Evolutionary conservation across 371 early-diverging fungal genomes (phyloP).

Genomic region (Conidiobolus incongruus): DNA sequence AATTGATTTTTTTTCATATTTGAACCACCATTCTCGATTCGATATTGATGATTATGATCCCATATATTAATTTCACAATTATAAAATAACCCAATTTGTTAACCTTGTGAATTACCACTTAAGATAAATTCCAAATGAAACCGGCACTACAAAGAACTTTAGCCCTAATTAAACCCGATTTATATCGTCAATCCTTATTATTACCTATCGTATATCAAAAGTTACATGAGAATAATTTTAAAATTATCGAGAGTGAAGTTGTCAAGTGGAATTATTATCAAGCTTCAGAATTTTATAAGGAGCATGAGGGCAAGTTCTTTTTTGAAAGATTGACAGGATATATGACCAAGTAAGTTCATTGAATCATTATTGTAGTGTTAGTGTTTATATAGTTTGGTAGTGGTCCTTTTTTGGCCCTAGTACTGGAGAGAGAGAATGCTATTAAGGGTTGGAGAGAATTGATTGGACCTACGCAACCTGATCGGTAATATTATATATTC

Average conservation of each 20-base stretch:
- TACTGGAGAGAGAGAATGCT: conserved; percentile 29
- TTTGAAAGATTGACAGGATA: conserved; percentile 40
- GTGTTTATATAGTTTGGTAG: too few relatives aligned
- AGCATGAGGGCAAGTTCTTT: conserved; percentile 37
- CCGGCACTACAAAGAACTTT: conserved; percentile 14
- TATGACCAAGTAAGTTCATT: conserved; percentile 27
- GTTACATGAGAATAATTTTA: conserved; percentile 14
- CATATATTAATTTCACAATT: too few relatives aligned
- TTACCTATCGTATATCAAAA: conserved; percentile 8
- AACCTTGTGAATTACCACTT: too few relatives aligned
- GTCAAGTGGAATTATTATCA: conserved; percentile 32
- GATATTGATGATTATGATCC: too few relatives aligned
- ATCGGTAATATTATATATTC: conserved; percentile 16
- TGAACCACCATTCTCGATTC: too few relatives aligned
- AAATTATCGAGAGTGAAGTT: conserved; percentile 16
- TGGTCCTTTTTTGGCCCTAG: conserved; percentile 30
- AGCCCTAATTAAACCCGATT: conserved; percentile 54
- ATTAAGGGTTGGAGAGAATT: conserved; percentile 32
- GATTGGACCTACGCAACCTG: conserved; percentile 43
- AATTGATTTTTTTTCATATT: too few relatives aligned
- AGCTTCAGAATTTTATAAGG: conserved; percentile 36
- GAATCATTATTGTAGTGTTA: neutral
- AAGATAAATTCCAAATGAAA: too few relatives aligned
- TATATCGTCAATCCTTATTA: conserved; percentile 28
- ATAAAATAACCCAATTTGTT: too few relatives aligned